Percentiles rank a stretch among this genome's conserved stretches.
Conservation (phyloP, 345 rosid genomes). For the Acer negundo region DNA sequence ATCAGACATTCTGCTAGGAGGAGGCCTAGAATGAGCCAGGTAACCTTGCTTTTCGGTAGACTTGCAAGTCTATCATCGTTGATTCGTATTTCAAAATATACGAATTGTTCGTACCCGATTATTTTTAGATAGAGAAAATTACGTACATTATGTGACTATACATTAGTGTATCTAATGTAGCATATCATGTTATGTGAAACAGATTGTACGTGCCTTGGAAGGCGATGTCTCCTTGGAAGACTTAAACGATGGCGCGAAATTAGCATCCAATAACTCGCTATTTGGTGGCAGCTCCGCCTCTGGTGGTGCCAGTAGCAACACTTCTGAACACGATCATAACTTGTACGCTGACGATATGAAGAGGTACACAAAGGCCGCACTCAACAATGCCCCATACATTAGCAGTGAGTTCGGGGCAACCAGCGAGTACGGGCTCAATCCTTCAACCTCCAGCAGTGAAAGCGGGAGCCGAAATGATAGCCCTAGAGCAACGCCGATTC, state of each 20-base stretch:
- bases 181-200: background rate
- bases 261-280: constrained; percentile 30
- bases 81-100: too few relatives aligned
- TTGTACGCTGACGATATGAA: constrained; percentile 55
- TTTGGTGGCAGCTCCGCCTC: constrained; percentile 24
- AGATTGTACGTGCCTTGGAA: constrained; percentile 79
- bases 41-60: constrained; percentile 12
- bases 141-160: too few relatives aligned
- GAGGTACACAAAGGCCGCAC: constrained; percentile 44
- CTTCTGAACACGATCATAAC: constrained; percentile 21
- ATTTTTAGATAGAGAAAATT: too few relatives aligned
- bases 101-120: too few relatives aligned
- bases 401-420: constrained; percentile 71
- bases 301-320: constrained; percentile 18
- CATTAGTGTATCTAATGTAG: too few relatives aligned
- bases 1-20: constrained; percentile 70
- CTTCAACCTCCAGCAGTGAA: constrained; percentile 70
- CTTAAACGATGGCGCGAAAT: constrained; percentile 46
- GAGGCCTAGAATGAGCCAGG: constrained; percentile 92
- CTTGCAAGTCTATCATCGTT: too few relatives aligned
- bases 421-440: constrained; percentile 72
- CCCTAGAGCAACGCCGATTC: background rate
- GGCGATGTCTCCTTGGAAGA: constrained; percentile 64
- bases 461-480: constrained; percentile 23
- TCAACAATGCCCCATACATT: constrained; percentile 23